Base-by-base conservation (phyloP, 352 stramenopile species). In the Phytophthora cajani region DNA sequence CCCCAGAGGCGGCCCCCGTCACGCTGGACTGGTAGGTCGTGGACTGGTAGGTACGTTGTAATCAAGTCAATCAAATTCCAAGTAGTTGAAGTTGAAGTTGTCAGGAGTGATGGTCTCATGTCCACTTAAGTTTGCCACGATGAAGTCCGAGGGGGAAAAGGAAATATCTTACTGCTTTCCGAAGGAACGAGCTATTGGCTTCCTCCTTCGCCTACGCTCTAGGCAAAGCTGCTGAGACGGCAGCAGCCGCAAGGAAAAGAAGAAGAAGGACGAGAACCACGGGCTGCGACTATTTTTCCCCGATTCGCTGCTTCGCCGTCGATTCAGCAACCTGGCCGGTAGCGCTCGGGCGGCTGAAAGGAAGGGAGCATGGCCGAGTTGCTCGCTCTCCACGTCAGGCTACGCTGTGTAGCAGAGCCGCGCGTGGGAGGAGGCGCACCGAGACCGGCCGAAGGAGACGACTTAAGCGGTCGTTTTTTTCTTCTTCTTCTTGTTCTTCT, bases 401-500 rank as follows among this genome's bases (percentile, higher is more conserved):
- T 46, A 12, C 16, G 40, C 32, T 38, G 32, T 3, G 32, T 38
- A 38, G 32, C 32, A 1, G 4, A 38, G 12, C 40, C 40, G 14
- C 14, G 21, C 23, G 27, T 50, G 51, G 23, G 32, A 56, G 33
- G 52, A 40, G 67, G 32, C 49, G 55, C 23, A 38, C 27, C 32
- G 56, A 67, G 21, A 25, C 40, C 38, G 44, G 58, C 50, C 23
- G 25, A 67, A 63, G 46, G 53, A 25, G 47, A 64, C 21, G 54
- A 73, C 70, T 65, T 82, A 80, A 25, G 72, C 77, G 67, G 73
- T 78, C 47, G 78, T 72, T 70, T 81, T 80, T 77, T 90, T 90
- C 79, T 96, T 97, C 87, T 98, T 98, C 87, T 98, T 98, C 83
- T 98, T 98, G 71, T 90, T 97, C 83, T 98, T 99, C 89, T 98